Percentiles rank a stretch among this genome's conserved stretches.
Evolutionary conservation across 2,329 filamentous ascomycete genomes (phyloP).

Genomic region (Sporothrix humicola): DNA sequence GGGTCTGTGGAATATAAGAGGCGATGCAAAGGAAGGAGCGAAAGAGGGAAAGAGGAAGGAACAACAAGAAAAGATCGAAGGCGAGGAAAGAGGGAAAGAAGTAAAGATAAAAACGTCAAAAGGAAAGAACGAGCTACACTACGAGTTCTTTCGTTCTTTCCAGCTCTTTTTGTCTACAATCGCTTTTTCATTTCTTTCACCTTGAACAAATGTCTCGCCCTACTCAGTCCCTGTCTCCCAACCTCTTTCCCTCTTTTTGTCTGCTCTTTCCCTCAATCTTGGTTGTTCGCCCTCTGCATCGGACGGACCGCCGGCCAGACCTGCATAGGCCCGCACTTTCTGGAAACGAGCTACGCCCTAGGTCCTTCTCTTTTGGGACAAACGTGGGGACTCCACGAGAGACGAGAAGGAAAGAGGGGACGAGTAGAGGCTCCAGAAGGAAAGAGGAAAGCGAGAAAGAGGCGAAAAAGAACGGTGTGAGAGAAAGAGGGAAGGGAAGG

Average conservation of each 20-base stretch:
- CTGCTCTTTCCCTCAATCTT: slow-evolving; percentile 4
- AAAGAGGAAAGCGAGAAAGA: background rate
- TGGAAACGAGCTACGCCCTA: slow-evolving; percentile 14
- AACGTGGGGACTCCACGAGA: slow-evolving; percentile 26
- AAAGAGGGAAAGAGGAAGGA: background rate
- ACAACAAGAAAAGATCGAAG: background rate
- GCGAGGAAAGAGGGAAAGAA: background rate
- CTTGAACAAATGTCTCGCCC: background rate
- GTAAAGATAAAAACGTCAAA: background rate
- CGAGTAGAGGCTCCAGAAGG: background rate
- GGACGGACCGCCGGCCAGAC: slow-evolving; percentile 26
- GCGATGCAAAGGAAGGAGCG: no score
- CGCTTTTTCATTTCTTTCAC: background rate
- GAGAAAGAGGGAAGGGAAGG: background rate
- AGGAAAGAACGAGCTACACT: slow-evolving; percentile 1
- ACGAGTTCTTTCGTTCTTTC: background rate
- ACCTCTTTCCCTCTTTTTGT: background rate
- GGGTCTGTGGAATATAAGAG: background rate
- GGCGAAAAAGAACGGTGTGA: background rate
- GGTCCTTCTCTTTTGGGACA: slow-evolving; percentile 29
- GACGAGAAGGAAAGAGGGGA: slow-evolving; percentile 9
- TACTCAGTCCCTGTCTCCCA: background rate
- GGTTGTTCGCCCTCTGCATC: background rate
- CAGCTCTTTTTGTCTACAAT: background rate
- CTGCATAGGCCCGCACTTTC: slow-evolving; percentile 3